Evolutionary conservation across 23 red algal genomes (phyloP).

Genomic region (Chondrus crispus): DNA sequence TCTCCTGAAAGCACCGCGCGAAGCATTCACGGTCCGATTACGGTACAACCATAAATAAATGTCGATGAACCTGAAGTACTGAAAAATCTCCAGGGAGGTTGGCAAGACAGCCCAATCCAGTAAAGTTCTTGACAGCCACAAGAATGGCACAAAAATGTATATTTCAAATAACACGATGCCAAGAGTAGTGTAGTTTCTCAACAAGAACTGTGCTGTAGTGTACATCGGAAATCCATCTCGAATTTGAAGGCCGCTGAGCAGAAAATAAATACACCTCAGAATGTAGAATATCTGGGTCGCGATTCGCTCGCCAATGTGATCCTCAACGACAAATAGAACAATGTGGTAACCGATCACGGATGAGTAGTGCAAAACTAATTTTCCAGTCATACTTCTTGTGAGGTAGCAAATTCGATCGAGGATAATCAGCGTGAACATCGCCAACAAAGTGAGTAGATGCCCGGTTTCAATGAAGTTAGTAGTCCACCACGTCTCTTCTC

Average conservation of each 20-base stretch:
- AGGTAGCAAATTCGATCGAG: constrained; percentile 54
- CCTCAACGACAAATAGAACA: constrained; percentile 30
- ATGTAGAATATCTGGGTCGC: constrained; percentile 30
- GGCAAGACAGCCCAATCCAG: constrained; percentile 66
- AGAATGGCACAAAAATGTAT: constrained; percentile 56
- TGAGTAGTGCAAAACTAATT: constrained; percentile 37
- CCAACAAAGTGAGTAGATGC: constrained; percentile 41
- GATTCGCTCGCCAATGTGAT: constrained; percentile 22
- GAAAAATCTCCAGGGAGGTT: constrained; percentile 54
- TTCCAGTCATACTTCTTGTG: constrained; percentile 29
- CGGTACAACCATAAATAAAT: constrained; percentile 53
- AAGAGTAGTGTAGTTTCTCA: constrained; percentile 28
- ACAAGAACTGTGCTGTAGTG: constrained; percentile 48
- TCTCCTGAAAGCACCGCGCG: constrained; percentile 5
- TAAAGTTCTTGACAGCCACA: constrained; percentile 46
- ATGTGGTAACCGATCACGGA: constrained; percentile 43
- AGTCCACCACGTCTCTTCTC: constrained; percentile 32
- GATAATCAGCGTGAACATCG: constrained; percentile 20
- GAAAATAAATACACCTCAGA: constrained; percentile 55
- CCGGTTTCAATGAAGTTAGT: constrained; percentile 41
- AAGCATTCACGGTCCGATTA: constrained; percentile 33
- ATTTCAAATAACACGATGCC: constrained; percentile 51
- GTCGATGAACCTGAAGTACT: constrained; percentile 58
- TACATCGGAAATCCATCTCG: constrained; percentile 64
- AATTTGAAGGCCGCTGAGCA: constrained; percentile 59